A percentile compares a stretch with the other conserved stretches of the same genome.
Evolutionary conservation across 192 early-diverging fungal genomes (phyloP).

Genomic region (Coemansia sp.): DNA sequence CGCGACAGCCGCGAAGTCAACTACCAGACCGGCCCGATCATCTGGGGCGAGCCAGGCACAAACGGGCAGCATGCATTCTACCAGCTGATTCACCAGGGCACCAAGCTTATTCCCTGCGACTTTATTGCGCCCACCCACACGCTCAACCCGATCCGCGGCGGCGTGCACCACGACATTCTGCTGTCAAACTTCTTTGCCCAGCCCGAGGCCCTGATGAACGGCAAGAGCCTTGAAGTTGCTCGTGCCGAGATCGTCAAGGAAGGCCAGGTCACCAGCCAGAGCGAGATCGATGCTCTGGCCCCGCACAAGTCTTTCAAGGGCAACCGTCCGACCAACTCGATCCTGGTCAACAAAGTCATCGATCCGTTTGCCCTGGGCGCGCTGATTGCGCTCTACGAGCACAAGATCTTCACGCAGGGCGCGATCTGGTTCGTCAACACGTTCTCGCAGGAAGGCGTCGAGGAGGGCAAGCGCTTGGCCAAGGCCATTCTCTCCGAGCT

Average conservation of each 20-base stretch:
- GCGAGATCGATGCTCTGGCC: conserved; percentile 63
- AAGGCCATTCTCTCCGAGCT: conserved; percentile 95
- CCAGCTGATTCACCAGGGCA: conserved; percentile 99
- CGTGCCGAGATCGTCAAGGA: conserved; percentile 74
- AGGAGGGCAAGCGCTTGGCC: conserved; percentile 98
- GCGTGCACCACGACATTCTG: conserved; percentile 90
- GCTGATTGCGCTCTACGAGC: conserved; percentile 97
- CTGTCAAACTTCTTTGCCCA: conserved; percentile 99
- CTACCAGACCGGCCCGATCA: conserved; percentile 92
- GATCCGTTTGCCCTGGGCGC: conserved; percentile 86
- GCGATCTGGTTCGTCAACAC: conserved; percentile 98
- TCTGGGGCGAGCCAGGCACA: conserved; percentile 99
- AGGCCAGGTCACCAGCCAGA: conserved; percentile 39
- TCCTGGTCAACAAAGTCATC: conserved; percentile 85
- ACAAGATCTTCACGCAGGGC: conserved; percentile 99
- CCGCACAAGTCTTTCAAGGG: conserved; percentile 98
- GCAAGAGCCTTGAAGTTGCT: conserved; percentile 80
- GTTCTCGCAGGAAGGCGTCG: conserved; percentile 95
- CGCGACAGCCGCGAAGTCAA: conserved; percentile 76
- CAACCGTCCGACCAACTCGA: conserved; percentile 96
- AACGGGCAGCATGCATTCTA: conserved; percentile 99
- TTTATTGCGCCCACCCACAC: conserved; percentile 94
- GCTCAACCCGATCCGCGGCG: conserved; percentile 84
- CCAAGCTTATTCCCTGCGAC: conserved; percentile 93
- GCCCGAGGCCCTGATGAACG: conserved; percentile 95